Evolutionary conservation across 2,329 filamentous ascomycete species (phyloP).

Genomic region (Cephalotrichum gorgonifer): DNA sequence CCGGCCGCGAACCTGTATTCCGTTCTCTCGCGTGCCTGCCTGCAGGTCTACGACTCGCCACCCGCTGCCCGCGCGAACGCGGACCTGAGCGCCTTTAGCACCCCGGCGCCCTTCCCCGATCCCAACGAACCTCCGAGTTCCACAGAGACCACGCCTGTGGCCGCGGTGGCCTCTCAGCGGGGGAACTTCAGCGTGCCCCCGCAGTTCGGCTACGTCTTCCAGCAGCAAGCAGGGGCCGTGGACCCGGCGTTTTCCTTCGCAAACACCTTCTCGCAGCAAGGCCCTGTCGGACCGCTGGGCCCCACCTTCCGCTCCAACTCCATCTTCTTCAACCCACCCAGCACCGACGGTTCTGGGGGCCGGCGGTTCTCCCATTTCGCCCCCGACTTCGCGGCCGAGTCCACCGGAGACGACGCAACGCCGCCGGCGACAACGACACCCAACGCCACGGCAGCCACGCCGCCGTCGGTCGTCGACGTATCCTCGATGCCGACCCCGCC

Average conservation of each 20-base stretch:
- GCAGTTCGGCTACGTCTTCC: conserved; percentile 21
- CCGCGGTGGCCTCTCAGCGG: neutral
- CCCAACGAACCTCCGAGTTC: neutral
- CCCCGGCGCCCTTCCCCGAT: neutral
- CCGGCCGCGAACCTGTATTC: conserved; percentile 77
- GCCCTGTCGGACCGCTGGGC: conserved; percentile 21
- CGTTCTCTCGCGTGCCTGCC: conserved; percentile 74
- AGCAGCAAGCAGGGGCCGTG: conserved; percentile 19
- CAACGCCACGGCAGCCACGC: conserved; percentile 2
- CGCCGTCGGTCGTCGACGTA: conserved; percentile 3
- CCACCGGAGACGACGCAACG: neutral
- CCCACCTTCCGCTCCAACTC: conserved; percentile 56
- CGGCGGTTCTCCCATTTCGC: conserved; percentile 55
- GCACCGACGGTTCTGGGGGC: conserved; percentile 40
- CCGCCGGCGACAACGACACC: conserved; percentile 2
- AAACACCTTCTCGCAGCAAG: conserved; percentile 30
- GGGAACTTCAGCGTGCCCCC: neutral
- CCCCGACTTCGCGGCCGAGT: conserved; percentile 33
- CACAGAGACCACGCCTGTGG: neutral
- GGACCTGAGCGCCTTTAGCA: conserved; percentile 39
- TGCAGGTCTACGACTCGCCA: conserved; percentile 73
- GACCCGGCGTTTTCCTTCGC: conserved; percentile 25
- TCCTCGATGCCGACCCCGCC: conserved; percentile 29
- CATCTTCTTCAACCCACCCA: conserved; percentile 51
- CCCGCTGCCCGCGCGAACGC: conserved; percentile 24